Evolutionary conservation across 352 stramenopile genomes (phyloP), one percentile per base, ranked within the genome.

Genomic region (Globisporangium nodosum): DNA sequence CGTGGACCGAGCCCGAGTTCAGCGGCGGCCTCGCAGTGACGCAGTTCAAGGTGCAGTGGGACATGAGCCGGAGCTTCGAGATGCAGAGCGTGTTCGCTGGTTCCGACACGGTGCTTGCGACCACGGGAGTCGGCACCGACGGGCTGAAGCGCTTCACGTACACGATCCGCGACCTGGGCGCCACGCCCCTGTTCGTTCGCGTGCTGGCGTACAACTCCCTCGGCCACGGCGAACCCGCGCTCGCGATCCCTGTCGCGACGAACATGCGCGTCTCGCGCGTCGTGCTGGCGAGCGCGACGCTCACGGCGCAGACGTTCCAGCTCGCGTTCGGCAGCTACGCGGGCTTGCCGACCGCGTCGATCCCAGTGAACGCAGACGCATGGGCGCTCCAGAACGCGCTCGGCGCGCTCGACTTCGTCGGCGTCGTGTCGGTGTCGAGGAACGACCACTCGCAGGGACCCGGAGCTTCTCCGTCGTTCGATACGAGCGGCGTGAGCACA

Each of bases 41-140:
- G n/a, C 78, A 96, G 53, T 98, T 97, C 74, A 89, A 86, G 30
- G 65, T 98, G 8, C 87, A 98, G 68, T 98, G 94, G 92, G 94
- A 97, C 54, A 75, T 83, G 20, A 91, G 82, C 43, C 63, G 74
- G 11, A 76, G 69, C 35, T 98, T 98, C 65, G 79, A 93, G 37
- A 68, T 80, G 53, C 74, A 88, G 60, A 87, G 71, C 30, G 71
- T 87, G 24, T 86, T 78, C 24, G 57, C 80, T 2, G 82, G 76
- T 2, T 85, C 73, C 0, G 70, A 74, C 3, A 58, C 75, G 3
- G 62, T 92, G 45, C 47, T 64, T 37, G 56, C 64, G 0, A 20
- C 24, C 12, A 8, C 42, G 3, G 46, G 45, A 2, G n/a, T 40
- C 7, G 63, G 27, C 15, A 51, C 11, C 5, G 11, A 55, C 47